Base-by-base conservation (phyloP, 257 asterid genomes). In the Coffea canephora region DNA sequence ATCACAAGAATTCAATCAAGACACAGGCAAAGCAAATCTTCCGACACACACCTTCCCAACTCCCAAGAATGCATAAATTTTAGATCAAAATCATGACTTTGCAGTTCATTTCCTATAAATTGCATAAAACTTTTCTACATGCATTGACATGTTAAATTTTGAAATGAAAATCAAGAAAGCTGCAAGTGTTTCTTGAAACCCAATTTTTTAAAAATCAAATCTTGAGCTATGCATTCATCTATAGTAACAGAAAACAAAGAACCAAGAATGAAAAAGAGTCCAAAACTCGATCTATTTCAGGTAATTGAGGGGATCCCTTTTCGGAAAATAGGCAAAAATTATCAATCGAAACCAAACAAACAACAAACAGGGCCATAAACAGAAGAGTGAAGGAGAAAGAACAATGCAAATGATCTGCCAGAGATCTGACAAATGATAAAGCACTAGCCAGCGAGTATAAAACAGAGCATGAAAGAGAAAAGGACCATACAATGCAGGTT, bases 381-480 rank as follows among this genome's bases (percentile, higher is more conserved):
- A 76, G 41, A 61, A 66, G 66, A 79, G 21, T 43, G 62, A 39
- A 68, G 6, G 36, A 10, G 43, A 69, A n/a, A 61, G 1, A 11
- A 65, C 59, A 82, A 75, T 61, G 84, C n/a, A 76, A 84, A 59
- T 79, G 83, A 79, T 79, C 78, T 64, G 45, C 39, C 81, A 75
- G 78, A 78, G 77, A 86, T 79, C 88, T 73, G 78, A 48, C 77
- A 75, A n/a, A 50, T 21, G 25, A 15, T 18, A 65, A 66, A 74
- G 75, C 74, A 66, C 25, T 62, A 80, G 12, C 77, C 5, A 78
- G 57, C 49, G 74, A 83, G 78, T 49, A 73, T 48, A 69, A 59
- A 59, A 43, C 31, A 69, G 72, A 68, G 69, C 81, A 76, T 43
- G 18, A 59, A 59, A 59, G 8, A 62, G 71, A 76, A 45, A 52